Evolutionary conservation across 306 rosid genomes (phyloP).

Genomic region (Castanea sativa): DNA sequence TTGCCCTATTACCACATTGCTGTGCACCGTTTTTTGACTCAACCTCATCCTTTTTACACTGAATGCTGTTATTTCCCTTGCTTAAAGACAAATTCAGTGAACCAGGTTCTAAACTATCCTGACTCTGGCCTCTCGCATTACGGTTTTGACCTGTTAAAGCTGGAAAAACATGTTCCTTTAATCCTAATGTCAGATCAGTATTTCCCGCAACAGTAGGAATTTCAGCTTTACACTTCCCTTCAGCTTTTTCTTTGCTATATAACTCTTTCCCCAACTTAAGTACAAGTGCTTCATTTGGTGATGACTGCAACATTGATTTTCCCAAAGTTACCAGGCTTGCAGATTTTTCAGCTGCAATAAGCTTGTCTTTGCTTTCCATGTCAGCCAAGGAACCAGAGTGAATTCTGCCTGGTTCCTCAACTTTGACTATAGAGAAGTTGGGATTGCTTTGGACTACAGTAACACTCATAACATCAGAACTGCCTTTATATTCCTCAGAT

Average conservation of each 20-base stretch:
- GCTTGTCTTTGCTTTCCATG: constrained; percentile 36
- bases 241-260: constrained; percentile 23
- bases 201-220: constrained; percentile 33
- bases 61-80: constrained; percentile 38
- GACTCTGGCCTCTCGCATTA: constrained; percentile 22
- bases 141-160: constrained; percentile 23
- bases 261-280: constrained; percentile 36
- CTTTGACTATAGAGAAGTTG: constrained; percentile 33
- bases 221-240: constrained; percentile 40
- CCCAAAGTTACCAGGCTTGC: constrained; percentile 29
- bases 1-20: constrained; percentile 59
- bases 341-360: constrained; percentile 23
- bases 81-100: constrained; percentile 67
- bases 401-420: constrained; percentile 35
- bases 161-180: constrained; percentile 42
- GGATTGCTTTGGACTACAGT: constrained; percentile 28
- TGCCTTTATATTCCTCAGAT: constrained; percentile 43
- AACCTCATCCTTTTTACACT: constrained; percentile 26
- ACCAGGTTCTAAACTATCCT: constrained; percentile 37
- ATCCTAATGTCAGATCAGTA: constrained; percentile 45
- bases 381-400: constrained; percentile 36
- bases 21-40: constrained; percentile 25
- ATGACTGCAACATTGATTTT: constrained; percentile 43
- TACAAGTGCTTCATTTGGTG: constrained; percentile 44
- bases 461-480: constrained; percentile 32